Conservation (phyloP, 1,139 yeast genomes). For the Hemisphaericaspora xylofermentans region DNA sequence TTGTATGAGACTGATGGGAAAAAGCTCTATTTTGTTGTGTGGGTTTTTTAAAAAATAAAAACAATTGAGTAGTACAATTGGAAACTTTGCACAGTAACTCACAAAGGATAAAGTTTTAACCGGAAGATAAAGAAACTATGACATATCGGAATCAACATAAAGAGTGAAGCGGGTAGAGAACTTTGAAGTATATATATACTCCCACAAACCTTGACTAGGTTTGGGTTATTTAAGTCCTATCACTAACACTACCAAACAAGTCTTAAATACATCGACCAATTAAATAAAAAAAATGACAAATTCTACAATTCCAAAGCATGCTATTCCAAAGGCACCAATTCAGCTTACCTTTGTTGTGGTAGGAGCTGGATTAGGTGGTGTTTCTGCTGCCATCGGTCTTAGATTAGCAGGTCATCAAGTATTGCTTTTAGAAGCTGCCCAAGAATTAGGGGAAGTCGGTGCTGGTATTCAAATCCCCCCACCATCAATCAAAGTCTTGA, state of each 20-base stretch:
- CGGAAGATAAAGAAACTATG: background rate
- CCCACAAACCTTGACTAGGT: too few species aligned
- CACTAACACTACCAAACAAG: too few species aligned
- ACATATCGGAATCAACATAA: background rate
- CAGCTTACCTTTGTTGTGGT: constrained; percentile 8
- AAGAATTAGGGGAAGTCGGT: constrained; percentile 37
- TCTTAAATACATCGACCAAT: too few species aligned
- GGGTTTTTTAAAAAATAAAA: too few species aligned
- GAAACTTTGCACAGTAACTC: too few species aligned
- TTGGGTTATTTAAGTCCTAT: too few species aligned
- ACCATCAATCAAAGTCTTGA: constrained; percentile 25
- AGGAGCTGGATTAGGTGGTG: constrained; percentile 44
- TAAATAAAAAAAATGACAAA: too few species aligned
- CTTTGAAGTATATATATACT: background rate
- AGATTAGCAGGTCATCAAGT: constrained; percentile 33
- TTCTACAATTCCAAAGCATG: constrained; percentile 8
- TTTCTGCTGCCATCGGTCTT: constrained; percentile 34
- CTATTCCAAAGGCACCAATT: constrained; percentile 8
- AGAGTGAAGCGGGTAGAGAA: background rate
- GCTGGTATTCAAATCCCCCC: constrained; percentile 43
- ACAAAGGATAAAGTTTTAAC: background rate
- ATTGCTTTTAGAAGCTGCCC: constrained; percentile 30
- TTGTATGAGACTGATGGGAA: too few species aligned
- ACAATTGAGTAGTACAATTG: too few species aligned
- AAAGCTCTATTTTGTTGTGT: too few species aligned